A percentile compares a stretch with the other conserved stretches of the same genome.
phyloP scores from a whole-genome alignment of 2,329 filamentous ascomycete genomes.

The Penicillium sp. region DNA sequence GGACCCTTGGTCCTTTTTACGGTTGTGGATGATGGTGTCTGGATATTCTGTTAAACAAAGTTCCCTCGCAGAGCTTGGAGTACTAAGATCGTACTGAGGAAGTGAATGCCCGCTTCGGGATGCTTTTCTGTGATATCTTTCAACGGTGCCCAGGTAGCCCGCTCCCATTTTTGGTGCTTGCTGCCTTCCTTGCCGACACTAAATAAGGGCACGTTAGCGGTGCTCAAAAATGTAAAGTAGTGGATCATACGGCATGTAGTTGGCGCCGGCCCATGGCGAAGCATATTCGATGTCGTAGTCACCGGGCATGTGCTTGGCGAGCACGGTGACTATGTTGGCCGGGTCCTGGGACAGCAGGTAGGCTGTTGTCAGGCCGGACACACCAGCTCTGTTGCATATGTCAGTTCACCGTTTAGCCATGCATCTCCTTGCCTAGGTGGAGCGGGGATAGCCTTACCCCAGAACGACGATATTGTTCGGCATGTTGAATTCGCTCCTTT shows the following conservation, averaged over 20 bases:
- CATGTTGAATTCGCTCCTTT: slow-evolving; percentile 22
- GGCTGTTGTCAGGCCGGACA: slow-evolving; percentile 62
- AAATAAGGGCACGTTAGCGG: background rate
- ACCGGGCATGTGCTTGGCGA: slow-evolving; percentile 87
- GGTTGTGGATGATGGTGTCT: slow-evolving; percentile 54
- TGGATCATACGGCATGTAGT: slow-evolving; percentile 63
- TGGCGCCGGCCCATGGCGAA: slow-evolving; percentile 83
- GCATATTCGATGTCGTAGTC: slow-evolving; percentile 90
- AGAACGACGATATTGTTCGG: slow-evolving; percentile 40
- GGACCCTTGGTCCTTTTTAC: slow-evolving; percentile 59
- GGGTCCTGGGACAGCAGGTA: slow-evolving; percentile 56
- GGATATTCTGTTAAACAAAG: background rate
- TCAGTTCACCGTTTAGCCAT: slow-evolving; percentile 5
- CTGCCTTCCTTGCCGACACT: slow-evolving; percentile 41
- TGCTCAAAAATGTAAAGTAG: background rate
- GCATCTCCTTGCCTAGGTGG: slow-evolving; percentile 5
- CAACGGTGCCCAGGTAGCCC: slow-evolving; percentile 61
- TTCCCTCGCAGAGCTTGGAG: background rate
- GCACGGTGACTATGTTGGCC: slow-evolving; percentile 60
- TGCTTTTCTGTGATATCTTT: slow-evolving; percentile 58
- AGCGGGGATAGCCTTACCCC: slow-evolving; percentile 27
- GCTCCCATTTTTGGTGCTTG: slow-evolving; percentile 52
- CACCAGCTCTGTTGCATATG: slow-evolving; percentile 52
- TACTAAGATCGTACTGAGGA: slow-evolving; percentile 53
- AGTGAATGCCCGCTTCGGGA: slow-evolving; percentile 75